A percentile compares a stretch with the other conserved stretches of the same genome.
Evolutionary conservation across 106 monocot species (phyloP).

Genomic region (Ottelia alismoides): DNA sequence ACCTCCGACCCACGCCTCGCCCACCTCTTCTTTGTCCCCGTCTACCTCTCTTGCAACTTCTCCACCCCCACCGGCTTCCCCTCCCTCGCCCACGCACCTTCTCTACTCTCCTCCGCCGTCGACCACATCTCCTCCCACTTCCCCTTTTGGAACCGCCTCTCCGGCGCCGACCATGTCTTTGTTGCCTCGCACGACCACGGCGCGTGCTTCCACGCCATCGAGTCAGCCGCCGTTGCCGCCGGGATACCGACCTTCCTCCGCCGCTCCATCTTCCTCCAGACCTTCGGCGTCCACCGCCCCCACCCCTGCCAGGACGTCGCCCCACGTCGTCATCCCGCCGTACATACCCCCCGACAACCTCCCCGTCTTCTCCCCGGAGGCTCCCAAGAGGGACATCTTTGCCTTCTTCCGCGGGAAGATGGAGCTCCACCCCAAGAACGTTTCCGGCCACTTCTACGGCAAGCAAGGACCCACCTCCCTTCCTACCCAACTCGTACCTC

Average conservation of each 20-base stretch:
- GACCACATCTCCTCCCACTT: conserved; percentile 18
- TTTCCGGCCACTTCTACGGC: conserved; percentile 87
- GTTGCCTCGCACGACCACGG: conserved; percentile 84
- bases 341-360: conserved; percentile 30
- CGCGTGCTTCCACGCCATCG: conserved; percentile 96
- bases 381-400: conserved; percentile 52
- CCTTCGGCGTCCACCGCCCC: conserved; percentile 43
- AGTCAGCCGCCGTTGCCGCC: conserved; percentile 53
- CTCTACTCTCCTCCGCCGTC: conserved; percentile 40
- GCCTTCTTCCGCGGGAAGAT: conserved; percentile 90
- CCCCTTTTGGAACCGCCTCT: conserved; percentile 65
- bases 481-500: too few relatives aligned
- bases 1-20: conserved; percentile 29
- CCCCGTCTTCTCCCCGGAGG: conserved; percentile 10
- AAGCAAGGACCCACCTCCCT: conserved; percentile 21
- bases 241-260: too few relatives aligned
- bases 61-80: conserved; percentile 67
- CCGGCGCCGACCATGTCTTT: conserved; percentile 70
- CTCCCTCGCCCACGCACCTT: conserved; percentile 43
- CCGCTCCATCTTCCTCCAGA: conserved; percentile 40
- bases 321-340: conserved; percentile 83
- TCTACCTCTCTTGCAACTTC: conserved; percentile 93
- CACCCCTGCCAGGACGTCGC: conserved; percentile 75
- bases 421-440: conserved; percentile 98
- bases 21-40: conserved; percentile 73